Evolutionary conservation across 1,284 basidiomycete genomes (phyloP).

Genomic region (Apiotrichum laibachii): DNA sequence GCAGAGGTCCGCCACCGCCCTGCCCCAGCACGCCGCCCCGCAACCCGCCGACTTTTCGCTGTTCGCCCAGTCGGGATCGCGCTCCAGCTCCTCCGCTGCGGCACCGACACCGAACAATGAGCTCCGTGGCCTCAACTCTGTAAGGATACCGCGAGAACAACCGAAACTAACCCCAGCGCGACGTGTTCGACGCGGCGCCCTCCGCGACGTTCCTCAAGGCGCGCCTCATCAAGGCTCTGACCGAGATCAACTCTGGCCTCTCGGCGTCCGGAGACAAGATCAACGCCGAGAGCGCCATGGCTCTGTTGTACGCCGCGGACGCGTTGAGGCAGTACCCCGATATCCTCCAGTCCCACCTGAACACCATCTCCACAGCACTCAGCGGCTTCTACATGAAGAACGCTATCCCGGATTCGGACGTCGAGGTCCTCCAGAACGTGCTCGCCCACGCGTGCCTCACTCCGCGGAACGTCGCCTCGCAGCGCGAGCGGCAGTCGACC

Average conservation of each 20-base stretch:
- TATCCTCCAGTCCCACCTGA: slow-evolving; percentile 7
- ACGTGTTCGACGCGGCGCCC: background rate
- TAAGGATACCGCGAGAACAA: background rate
- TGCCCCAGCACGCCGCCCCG: background rate
- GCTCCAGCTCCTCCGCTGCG: background rate
- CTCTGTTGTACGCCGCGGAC: slow-evolving; percentile 5
- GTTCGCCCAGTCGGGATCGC: background rate
- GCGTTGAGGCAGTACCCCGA: slow-evolving; percentile 4
- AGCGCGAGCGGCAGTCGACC: background rate
- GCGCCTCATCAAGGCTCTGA: slow-evolving; percentile 12
- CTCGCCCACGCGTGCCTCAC: slow-evolving; percentile 13
- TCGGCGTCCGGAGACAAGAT: background rate
- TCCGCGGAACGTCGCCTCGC: slow-evolving; percentile 3
- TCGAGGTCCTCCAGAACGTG: slow-evolving; percentile 1
- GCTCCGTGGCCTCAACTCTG: background rate
- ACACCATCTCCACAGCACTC: slow-evolving; percentile 8
- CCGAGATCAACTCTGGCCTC: background rate
- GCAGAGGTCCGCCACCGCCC: too few species aligned
- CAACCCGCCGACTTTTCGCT: background rate
- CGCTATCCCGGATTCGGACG: slow-evolving; percentile 4
- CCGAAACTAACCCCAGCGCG: background rate
- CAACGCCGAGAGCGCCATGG: background rate
- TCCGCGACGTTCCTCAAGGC: slow-evolving; percentile 12
- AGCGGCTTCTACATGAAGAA: slow-evolving; percentile 7
- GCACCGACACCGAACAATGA: background rate